A percentile compares a stretch with the other conserved stretches of the same genome.
phyloP scores from a whole-genome alignment of 2,329 filamentous ascomycete genomes.

The Monilinia laxa region DNA sequence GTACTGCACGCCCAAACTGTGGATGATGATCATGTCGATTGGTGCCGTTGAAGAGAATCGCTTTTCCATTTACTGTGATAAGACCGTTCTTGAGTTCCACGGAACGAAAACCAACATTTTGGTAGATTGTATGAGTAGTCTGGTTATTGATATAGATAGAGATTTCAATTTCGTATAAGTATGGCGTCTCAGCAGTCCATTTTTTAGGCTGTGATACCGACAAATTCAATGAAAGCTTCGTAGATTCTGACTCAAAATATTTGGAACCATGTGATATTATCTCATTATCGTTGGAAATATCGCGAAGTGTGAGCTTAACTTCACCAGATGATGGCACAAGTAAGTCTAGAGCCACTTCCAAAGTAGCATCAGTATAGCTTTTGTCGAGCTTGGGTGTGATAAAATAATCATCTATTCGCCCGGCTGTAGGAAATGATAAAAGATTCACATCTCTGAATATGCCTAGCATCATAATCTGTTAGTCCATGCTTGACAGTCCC shows the following conservation, averaged over 20 bases:
- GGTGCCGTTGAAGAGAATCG: slow-evolving; percentile 61
- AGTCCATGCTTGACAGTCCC: not conserved
- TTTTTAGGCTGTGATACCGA: slow-evolving; percentile 54
- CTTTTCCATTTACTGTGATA: slow-evolving; percentile 61
- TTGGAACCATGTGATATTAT: slow-evolving; percentile 15
- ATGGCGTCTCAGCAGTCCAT: slow-evolving; percentile 67
- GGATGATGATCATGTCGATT: slow-evolving; percentile 58
- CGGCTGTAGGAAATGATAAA: slow-evolving; percentile 52
- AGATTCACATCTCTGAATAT: slow-evolving; percentile 68
- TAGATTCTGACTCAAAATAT: not conserved
- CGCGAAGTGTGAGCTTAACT: slow-evolving; percentile 24
- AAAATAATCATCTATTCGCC: slow-evolving; percentile 57
- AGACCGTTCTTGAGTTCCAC: slow-evolving; percentile 61
- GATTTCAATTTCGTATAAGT: slow-evolving; percentile 57
- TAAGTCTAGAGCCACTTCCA: slow-evolving; percentile 21
- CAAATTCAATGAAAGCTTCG: slow-evolving; percentile 19
- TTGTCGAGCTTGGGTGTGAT: slow-evolving; percentile 54
- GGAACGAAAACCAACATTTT: slow-evolving; percentile 62
- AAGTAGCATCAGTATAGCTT: slow-evolving; percentile 50
- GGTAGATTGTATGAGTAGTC: slow-evolving; percentile 42
- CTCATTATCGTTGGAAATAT: slow-evolving; percentile 12
- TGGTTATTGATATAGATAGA: slow-evolving; percentile 43
- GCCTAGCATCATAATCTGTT: slow-evolving; percentile 38
- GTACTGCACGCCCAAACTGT: slow-evolving; percentile 50
- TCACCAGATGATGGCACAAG: slow-evolving; percentile 12